phyloP scores from a whole-genome alignment of 768 basidiomycete genomes.

The Boletus subcaerulescens region DNA sequence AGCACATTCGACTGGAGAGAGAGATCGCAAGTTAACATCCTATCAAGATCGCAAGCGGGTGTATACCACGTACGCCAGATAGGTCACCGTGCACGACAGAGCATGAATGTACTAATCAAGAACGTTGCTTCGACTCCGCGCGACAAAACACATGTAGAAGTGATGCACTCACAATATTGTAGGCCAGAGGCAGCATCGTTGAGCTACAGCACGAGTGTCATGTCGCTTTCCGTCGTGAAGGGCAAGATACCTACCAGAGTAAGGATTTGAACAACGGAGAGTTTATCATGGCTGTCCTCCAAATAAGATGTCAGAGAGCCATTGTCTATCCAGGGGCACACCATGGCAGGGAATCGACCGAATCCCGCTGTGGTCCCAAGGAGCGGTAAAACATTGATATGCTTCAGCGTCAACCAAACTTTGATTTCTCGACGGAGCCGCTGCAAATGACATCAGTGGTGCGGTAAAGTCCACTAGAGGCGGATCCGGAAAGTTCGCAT shows the following conservation, averaged over 20 bases:
- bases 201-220: constrained; percentile 8
- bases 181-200: constrained; percentile 18
- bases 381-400: constrained; percentile 22
- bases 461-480: background rate
- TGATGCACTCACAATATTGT: constrained; percentile 13
- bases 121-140: background rate
- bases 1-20: constrained; percentile 17
- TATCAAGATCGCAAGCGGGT: no score
- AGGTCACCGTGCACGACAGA: constrained; percentile 18
- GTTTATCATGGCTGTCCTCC: constrained; percentile 5
- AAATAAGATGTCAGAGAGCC: constrained; percentile 22
- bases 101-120: constrained; percentile 13
- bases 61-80: constrained; percentile 18
- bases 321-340: constrained; percentile 30
- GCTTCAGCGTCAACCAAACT: constrained; percentile 25
- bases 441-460: constrained; percentile 6
- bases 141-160: background rate
- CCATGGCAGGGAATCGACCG: constrained; percentile 28
- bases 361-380: constrained; percentile 20
- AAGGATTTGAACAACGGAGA: constrained; percentile 6
- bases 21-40: background rate
- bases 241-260: background rate
- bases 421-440: constrained; percentile 28
- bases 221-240: background rate
- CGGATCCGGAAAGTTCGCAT: background rate